Base-by-base conservation (phyloP, 116 monocot species). In the Iris pallida region DNA sequence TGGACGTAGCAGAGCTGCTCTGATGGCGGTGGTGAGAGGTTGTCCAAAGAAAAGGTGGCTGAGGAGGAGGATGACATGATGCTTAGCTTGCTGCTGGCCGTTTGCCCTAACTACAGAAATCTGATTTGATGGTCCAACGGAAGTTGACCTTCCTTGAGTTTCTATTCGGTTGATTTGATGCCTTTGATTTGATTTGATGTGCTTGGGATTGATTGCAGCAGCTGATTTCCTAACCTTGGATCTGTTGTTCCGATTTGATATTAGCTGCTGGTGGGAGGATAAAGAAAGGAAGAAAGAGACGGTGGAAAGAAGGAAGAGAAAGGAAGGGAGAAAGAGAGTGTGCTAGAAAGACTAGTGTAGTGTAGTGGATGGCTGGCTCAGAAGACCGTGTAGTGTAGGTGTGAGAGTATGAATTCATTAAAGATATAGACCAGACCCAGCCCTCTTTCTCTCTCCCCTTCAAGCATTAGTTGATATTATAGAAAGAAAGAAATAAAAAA, bases 1-100 rank as follows among this genome's bases (percentile, higher is more conserved):
- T 92, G 97, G 68, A 97, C 97, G 69, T 92, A 92, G 85, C 97
- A 97, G 71, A 97, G 92, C 73, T 97, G 97, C 79, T 97, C 97
- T 69, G 97, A 83, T 17, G 87, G 82, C 40, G 86, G 30, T 10
- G 89, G 75, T n/a, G 89, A 59, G 83, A 92, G 75, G 71, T 97
- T 85, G 71, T 97, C 97, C 66, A 92, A n/a, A 42, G 87, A 78
- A 76, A 87, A 81, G 73, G 85, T 78, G 53, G 85, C 82, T 11
- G 92, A 88, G 54, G 88, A 88, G 7, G 88, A 88, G 56, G 85
- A 82, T 70, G 89, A 90, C 85, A 82, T 84, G 79, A 47, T 78
- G 7, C 14, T n/a, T n/a, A n/a, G n/a, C n/a, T 69, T 7, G 4
- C 30, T 20, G 7, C 19, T 65, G 6, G 18, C 4, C 48, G 49